phyloP scores from a whole-genome alignment of 2,329 filamentous ascomycete species.

The Paraconiothyrium brasiliense region DNA sequence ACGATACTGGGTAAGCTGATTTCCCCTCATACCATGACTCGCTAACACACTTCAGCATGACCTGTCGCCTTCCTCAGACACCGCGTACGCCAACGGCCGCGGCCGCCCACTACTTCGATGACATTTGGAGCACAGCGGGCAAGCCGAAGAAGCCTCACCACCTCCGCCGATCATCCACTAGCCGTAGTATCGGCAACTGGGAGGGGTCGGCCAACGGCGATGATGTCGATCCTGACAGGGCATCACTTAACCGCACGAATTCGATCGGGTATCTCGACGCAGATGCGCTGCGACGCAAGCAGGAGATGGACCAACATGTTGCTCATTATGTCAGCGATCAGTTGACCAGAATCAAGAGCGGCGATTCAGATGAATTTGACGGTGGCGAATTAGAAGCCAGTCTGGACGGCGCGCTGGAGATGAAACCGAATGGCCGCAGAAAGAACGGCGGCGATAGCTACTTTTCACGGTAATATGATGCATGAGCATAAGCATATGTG shows the following conservation, averaged over 20 bases:
- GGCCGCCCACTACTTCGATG: conserved; percentile 95
- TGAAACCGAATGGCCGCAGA: conserved; percentile 32
- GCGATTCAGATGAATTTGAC: conserved; percentile 61
- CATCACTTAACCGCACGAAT: conserved; percentile 51
- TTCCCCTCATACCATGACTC: neutral
- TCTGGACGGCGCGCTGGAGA: conserved; percentile 53
- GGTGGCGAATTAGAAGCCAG: conserved; percentile 71
- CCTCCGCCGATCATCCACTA: conserved; percentile 81
- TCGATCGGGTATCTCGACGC: conserved; percentile 63
- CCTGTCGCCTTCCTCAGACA: conserved; percentile 90
- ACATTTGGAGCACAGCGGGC: conserved; percentile 72
- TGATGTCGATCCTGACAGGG: conserved; percentile 34
- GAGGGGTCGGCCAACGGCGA: conserved; percentile 53
- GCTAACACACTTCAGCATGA: conserved; percentile 66
- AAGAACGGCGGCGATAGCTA: conserved; percentile 35
- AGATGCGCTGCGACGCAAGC: conserved; percentile 54
- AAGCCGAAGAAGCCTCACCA: conserved; percentile 58
- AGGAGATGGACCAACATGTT: conserved; percentile 67
- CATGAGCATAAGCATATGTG: neutral
- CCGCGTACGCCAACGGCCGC: conserved; percentile 85
- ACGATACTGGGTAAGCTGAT: conserved; percentile 85
- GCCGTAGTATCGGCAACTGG: conserved; percentile 85
- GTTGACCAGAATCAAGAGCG: conserved; percentile 74
- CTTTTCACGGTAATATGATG: conserved; percentile 39
- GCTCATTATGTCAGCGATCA: conserved; percentile 85